Conservation (phyloP, 129 eudicot genomes). For the Daucus carota region DH1_v3.0 NC_030385.2:34012501-34013000, state of each 20-base stretch:
- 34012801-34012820: slow-evolving; percentile 38
- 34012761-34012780: neutral
- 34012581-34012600: neutral
- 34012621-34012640: slow-evolving; percentile 12
- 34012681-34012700: slow-evolving; percentile 80
- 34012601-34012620: neutral
- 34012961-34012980: neutral
- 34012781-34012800: neutral
- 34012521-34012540: too few relatives aligned
- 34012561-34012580: neutral
- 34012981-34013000: neutral
- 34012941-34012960: neutral
- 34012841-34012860: slow-evolving; percentile 34
- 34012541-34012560: neutral
- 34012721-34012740: slow-evolving; percentile 47
- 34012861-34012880: neutral
- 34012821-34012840: slow-evolving; percentile 33
- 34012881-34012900: neutral
- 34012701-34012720: slow-evolving; percentile 51
- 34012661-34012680: slow-evolving; percentile 62
- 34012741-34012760: slow-evolving; percentile 4
- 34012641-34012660: slow-evolving; percentile 82
- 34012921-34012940: neutral
- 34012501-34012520: neutral
- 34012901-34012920: neutral